A percentile compares a stretch with the other conserved stretches of the same genome.
These are phyloP conservation scores for Sclerospora graminicola DNA, from an alignment of 352 stramenopile genomes.

Conservation along the genomic window DNA sequence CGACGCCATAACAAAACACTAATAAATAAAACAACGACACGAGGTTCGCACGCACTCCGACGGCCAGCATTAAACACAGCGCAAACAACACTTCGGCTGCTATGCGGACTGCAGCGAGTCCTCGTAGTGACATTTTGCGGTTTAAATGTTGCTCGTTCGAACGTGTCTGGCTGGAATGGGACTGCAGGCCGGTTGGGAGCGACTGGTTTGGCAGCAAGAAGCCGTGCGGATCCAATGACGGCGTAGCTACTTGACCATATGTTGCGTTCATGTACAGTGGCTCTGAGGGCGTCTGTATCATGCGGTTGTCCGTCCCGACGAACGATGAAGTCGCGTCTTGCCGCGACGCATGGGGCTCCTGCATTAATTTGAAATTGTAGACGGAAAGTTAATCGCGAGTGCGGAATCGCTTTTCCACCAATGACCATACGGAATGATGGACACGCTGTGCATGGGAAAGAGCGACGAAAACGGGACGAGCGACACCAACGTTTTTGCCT, in stretches of 20 bases:
- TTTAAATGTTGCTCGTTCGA: neutral
- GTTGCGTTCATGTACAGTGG: no score
- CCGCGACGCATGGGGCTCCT: conserved; percentile 4
- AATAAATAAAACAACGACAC: conserved; percentile 65
- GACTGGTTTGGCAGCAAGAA: conserved; percentile 8
- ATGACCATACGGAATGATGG: no score
- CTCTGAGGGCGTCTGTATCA: conserved; percentile 29
- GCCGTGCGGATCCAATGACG: conserved; percentile 5
- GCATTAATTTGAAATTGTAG: conserved; percentile 6
- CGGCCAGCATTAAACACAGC: conserved; percentile 38
- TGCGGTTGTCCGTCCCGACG: conserved; percentile 22
- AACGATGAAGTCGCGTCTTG: conserved; percentile 10
- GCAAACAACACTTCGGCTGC: conserved; percentile 30
- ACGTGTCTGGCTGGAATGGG: conserved; percentile 1
- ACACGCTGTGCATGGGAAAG: no score
- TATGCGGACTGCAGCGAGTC: conserved; percentile 12
- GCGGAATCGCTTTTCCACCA: no score
- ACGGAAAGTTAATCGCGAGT: no score
- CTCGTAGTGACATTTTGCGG: conserved; percentile 13
- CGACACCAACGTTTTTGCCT: no score
- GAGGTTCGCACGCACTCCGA: conserved; percentile 38
- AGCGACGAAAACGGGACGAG: no score
- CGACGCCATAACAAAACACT: conserved; percentile 47
- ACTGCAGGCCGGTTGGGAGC: conserved; percentile 5
- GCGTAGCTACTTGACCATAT: conserved; percentile 21